These are phyloP conservation scores for Polygonum maritimum DNA, from an alignment of 148 eudicot species.

Conservation along the genomic window DNA sequence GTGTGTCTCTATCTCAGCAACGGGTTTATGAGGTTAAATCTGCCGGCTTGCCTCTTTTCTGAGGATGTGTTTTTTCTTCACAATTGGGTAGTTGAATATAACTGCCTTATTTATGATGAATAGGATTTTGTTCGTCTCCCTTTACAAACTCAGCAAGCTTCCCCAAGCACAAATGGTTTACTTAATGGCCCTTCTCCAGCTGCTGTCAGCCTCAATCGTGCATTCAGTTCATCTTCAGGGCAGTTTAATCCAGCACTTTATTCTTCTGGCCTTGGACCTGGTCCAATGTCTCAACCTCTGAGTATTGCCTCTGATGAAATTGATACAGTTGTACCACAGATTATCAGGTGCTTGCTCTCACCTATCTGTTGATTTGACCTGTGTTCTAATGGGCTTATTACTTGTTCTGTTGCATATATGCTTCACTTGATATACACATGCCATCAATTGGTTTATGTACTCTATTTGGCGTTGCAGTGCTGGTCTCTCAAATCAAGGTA, in stretches of 20 bases:
- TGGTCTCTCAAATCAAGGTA: constrained; percentile 34
- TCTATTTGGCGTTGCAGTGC: constrained; percentile 29
- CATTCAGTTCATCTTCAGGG: constrained; percentile 47
- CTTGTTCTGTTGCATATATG: background rate
- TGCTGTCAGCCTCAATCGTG: constrained; percentile 37
- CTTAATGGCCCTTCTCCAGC: constrained; percentile 43
- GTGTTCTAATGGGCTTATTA: background rate
- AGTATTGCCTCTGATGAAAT: constrained; percentile 62
- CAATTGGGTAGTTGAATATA: background rate
- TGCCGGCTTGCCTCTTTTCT: background rate
- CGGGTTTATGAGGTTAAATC: constrained; percentile 86
- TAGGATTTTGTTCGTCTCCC: constrained; percentile 94
- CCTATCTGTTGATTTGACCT: background rate
- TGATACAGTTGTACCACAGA: constrained; percentile 40
- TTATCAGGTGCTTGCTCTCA: constrained; percentile 36
- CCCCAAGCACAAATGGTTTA: constrained; percentile 39
- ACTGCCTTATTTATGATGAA: constrained; percentile 5
- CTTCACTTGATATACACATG: background rate
- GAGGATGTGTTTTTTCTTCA: background rate
- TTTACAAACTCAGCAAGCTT: constrained; percentile 70
- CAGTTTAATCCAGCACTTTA: constrained; percentile 43
- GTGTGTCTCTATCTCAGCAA: constrained; percentile 82
- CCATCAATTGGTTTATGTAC: background rate
- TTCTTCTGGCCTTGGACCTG: constrained; percentile 50
- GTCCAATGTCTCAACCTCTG: constrained; percentile 41